phyloP scores from a whole-genome alignment of 352 stramenopile species.

The Phytopythium montanum region DNA sequence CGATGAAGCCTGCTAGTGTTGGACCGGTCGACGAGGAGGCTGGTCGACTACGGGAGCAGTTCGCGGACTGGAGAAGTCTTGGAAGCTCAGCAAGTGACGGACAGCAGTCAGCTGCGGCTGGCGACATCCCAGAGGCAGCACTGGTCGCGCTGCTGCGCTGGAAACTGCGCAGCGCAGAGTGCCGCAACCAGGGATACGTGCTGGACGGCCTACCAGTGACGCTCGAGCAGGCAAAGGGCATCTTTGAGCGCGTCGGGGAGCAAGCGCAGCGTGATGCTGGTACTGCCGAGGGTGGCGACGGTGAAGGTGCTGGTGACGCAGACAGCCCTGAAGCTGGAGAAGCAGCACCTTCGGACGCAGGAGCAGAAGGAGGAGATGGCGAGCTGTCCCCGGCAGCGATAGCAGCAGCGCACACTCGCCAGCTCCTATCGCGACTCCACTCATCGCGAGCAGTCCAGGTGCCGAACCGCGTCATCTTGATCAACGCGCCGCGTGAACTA shows the following conservation, averaged over 20 bases:
- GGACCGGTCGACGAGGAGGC: constrained; percentile 10
- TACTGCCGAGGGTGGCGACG: constrained; percentile 18
- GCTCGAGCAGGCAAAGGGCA: constrained; percentile 34
- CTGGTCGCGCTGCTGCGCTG: constrained; percentile 56
- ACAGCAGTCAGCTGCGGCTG: background rate
- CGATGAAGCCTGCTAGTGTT: constrained; percentile 6
- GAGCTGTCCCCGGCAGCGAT: constrained; percentile 7
- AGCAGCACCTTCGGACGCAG: constrained; percentile 7
- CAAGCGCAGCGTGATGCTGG: constrained; percentile 11
- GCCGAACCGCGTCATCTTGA: constrained; percentile 70
- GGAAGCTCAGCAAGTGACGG: constrained; percentile 10
- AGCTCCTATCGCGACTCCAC: constrained; percentile 38
- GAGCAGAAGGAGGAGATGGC: constrained; percentile 8
- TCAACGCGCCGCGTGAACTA: constrained; percentile 43
- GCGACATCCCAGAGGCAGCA: constrained; percentile 24
- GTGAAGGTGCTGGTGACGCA: constrained; percentile 18
- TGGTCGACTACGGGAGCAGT: constrained; percentile 31
- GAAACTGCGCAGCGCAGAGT: constrained; percentile 52
- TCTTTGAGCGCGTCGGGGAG: constrained; percentile 32
- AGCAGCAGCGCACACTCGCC: constrained; percentile 32
- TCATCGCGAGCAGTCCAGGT: constrained; percentile 31
- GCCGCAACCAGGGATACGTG: constrained; percentile 83
- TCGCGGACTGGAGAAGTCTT: constrained; percentile 22
- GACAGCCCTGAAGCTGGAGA: constrained; percentile 5
- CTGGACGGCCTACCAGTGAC: constrained; percentile 61